Base-by-base conservation (phyloP, 108 stramenopile genomes). In the Epithemia pelagica region DNA sequence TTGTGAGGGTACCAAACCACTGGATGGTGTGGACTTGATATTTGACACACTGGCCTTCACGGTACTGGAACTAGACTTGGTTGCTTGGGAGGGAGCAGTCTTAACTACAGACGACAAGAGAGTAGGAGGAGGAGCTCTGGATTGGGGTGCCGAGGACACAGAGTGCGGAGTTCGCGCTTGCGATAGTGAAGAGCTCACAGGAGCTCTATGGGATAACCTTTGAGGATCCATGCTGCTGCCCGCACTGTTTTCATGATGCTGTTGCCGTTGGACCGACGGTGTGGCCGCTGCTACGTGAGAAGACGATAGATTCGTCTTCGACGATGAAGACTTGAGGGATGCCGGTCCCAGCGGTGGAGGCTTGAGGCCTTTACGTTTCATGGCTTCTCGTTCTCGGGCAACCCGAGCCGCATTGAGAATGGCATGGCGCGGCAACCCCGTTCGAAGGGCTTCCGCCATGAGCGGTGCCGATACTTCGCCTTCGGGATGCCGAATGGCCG, bases 331-430 rank as follows among this genome's bases (percentile, higher is more conserved):
- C 26, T 7, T 21, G 8, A n/a, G 26, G 7, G 7, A 21, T 58
- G 7, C 7, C 56, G 56, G 56, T 7, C 56, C 26, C 56, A 27
- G 22, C 25, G 32, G 51, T 18, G 8, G 55, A 74, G 70, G 59
- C 33, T 75, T 67, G 67, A 64, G 33, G 64, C 66, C 30, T 26
- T 66, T 58, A 30, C 79, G 73, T 52, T 82, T 81, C 59, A 53
- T 20, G 0, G 77, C 71, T 55, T 86, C 92, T n/a, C 86, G 70
- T 59, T 87, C 81, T 32, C 86, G 52, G 8, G 92, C 92, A 15
- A 90, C 87, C 19, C 68, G 62, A 7, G 88, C 92, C 24, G 92
- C 92, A 74, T 94, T 94, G 52, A 88, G 27, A 52, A 94, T 87
- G 21, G 92, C 87, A 64, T 87, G 74, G 61, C 78, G 65, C 0